phyloP scores from a whole-genome alignment of 805 yeast species.

The Kuraishia piskuri region DNA sequence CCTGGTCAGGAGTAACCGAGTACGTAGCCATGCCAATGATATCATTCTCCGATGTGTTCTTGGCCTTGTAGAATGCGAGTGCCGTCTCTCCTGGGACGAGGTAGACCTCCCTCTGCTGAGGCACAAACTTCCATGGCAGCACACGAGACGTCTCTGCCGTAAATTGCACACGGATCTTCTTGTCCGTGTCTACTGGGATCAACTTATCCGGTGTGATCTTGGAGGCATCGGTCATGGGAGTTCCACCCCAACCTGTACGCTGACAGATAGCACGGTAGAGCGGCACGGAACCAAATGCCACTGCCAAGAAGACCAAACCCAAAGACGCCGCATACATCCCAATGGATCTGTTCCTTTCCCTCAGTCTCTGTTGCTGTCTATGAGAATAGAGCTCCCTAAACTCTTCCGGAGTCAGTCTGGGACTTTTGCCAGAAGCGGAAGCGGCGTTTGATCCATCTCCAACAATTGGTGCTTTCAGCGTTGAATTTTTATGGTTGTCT shows the following conservation, averaged over 20 bases:
- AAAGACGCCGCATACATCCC: conserved; percentile 63
- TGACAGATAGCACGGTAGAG: conserved; percentile 86
- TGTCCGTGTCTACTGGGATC: conserved; percentile 78
- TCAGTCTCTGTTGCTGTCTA: conserved; percentile 17
- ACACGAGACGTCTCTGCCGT: conserved; percentile 88
- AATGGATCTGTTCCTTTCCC: conserved; percentile 40
- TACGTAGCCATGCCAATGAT: conserved; percentile 98
- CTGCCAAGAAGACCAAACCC: conserved; percentile 59
- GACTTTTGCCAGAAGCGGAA: conserved; percentile 7
- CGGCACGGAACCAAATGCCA: conserved; percentile 89
- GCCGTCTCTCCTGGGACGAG: conserved; percentile 98
- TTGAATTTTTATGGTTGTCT: too few relatives aligned
- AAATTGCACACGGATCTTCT: conserved; percentile 75
- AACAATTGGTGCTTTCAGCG: neutral
- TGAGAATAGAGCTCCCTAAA: conserved; percentile 17
- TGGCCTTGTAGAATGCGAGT: conserved; percentile 88
- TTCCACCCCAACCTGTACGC: conserved; percentile 94
- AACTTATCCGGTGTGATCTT: conserved; percentile 82
- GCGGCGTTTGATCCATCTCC: neutral
- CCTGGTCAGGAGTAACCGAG: conserved; percentile 92
- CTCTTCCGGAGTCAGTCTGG: conserved; percentile 23
- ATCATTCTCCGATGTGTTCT: conserved; percentile 76
- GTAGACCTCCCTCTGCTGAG: conserved; percentile 88
- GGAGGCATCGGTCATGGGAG: conserved; percentile 78
- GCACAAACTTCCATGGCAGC: conserved; percentile 91